Evolutionary conservation across 1,284 basidiomycete genomes (phyloP), one percentile per base, ranked within the genome.

Genomic region (Ceratobasidium sp.): DNA sequence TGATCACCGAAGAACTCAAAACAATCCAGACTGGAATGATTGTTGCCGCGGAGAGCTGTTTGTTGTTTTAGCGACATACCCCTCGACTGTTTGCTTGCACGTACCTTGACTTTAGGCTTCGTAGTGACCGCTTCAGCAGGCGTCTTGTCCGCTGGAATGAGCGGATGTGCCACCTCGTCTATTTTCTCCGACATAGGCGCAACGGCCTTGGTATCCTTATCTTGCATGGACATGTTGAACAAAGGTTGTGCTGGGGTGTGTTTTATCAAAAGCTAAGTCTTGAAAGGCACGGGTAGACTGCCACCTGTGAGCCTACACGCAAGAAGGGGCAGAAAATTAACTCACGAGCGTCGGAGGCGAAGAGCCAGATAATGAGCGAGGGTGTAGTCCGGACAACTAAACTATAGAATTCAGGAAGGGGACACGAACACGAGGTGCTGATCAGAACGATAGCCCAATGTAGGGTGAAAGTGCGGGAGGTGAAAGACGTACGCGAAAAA

Each of bases 1-100:
- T 91, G 85, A 99, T 99, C 82, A 99, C 97, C 11, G 90, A 85
- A 53, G 95, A 95, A 78, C 92, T 94, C 81, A 98, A 92, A 17
- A 90, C 86, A 83, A 99, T 99, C 97, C 95, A 96, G 77, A 96
- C 85, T 35, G 92, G 92, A 75, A 95, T 94, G 81, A 95, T 94
- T 75, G 89, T 86, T 0, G 90, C 83, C 0, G 92, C 87, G 10
- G 91, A 79, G 39, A 77, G 77, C 56, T 67, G 64, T 49, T 54
- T 42, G 2, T 42, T 33, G 37, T 3, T 6, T 31, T 2, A 64
- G 28, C 37, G 31, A 61, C 5, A 61, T 28, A 33, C 23, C 11
- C n/a, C 37, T 42, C n/a, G 23, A 10, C 5, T 3, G 23, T 45
- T 45, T 26, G 26, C 4, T 11, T 5, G 33, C 28, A 39, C 39